These are phyloP conservation scores for Noccaea caerulescens DNA, from an alignment of 345 rosid species.

Conservation along the genomic window DNA sequence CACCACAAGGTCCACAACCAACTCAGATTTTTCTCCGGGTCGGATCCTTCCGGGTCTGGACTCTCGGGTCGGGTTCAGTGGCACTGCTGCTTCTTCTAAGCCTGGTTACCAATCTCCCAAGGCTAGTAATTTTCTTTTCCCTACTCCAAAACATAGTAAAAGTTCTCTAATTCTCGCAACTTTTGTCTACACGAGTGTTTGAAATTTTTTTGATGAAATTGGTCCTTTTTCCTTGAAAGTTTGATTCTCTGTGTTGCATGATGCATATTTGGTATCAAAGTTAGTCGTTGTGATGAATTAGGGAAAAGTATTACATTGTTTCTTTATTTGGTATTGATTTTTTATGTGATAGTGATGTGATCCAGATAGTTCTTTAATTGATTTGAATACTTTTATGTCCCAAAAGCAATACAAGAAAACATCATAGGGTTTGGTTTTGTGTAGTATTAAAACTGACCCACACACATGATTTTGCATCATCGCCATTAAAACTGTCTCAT, in stretches of 20 bases:
- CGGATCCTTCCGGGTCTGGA: slow-evolving; percentile 51
- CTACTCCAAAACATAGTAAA: no score
- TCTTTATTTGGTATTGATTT: neutral
- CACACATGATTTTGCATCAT: slow-evolving; percentile 35
- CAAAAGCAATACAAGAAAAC: slow-evolving; percentile 27
- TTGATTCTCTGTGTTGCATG: slow-evolving; percentile 1
- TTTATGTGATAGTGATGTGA: slow-evolving; percentile 33
- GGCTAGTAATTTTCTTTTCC: slow-evolving; percentile 43
- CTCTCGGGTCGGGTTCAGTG: slow-evolving; percentile 54
- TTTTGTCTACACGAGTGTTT: neutral
- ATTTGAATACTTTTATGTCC: slow-evolving; percentile 19
- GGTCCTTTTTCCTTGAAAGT: neutral
- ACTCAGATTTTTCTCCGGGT: slow-evolving; percentile 19
- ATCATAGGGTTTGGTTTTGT: slow-evolving; percentile 27
- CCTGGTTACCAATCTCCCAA: slow-evolving; percentile 72
- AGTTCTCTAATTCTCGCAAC: neutral
- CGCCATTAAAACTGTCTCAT: slow-evolving; percentile 2
- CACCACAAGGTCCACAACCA: neutral
- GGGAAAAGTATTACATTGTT: neutral
- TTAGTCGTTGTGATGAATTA: neutral
- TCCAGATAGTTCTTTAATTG: slow-evolving; percentile 29
- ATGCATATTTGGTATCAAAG: slow-evolving; percentile 12
- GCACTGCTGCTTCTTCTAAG: slow-evolving; percentile 43
- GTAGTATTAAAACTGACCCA: slow-evolving; percentile 29
- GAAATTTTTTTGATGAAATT: neutral